phyloP scores from a whole-genome alignment of 208 protist genomes.

The Crithidia sp. region DNA sequence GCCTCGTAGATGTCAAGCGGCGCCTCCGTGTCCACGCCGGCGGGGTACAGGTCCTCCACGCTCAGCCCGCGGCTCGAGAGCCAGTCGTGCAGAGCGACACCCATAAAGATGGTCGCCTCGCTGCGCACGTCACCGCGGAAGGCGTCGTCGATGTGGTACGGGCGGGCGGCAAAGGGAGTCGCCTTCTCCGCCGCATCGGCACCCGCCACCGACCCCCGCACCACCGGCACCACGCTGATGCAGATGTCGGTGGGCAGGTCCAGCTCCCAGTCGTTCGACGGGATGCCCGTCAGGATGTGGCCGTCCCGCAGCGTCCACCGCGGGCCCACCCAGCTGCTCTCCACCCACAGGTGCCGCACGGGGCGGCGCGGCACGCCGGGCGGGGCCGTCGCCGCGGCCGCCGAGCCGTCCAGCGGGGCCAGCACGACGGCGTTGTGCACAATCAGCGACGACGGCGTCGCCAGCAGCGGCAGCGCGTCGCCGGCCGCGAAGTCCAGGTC shows the following conservation, averaged over 20 bases:
- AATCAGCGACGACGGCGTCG: slow-evolving; percentile 31
- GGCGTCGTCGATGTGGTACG: slow-evolving; percentile 49
- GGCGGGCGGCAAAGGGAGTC: slow-evolving; percentile 30
- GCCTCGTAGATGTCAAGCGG: slow-evolving; percentile 40
- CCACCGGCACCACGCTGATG: slow-evolving; percentile 41
- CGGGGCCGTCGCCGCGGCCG: slow-evolving; percentile 3
- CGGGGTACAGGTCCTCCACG: slow-evolving; percentile 27
- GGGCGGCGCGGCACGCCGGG: slow-evolving; percentile 2
- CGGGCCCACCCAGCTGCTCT: slow-evolving; percentile 45
- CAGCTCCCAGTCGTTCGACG: slow-evolving; percentile 47
- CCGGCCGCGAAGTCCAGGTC: slow-evolving; percentile 23
- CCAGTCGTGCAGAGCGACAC: slow-evolving; percentile 35
- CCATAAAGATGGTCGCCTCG: slow-evolving; percentile 39
- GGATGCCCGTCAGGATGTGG: slow-evolving; percentile 53
- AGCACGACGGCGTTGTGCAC: slow-evolving; percentile 33
- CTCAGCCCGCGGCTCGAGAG: slow-evolving; percentile 28
- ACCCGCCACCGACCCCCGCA: background rate
- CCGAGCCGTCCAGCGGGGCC: slow-evolving; percentile 22
- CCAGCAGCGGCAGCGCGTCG: slow-evolving; percentile 37
- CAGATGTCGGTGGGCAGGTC: slow-evolving; percentile 36
- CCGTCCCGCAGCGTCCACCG: slow-evolving; percentile 30
- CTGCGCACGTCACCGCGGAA: slow-evolving; percentile 38
- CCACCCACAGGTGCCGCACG: slow-evolving; percentile 43
- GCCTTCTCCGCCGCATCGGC: background rate
- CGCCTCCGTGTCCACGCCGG: background rate